Evolutionary conservation across 768 basidiomycete species (phyloP).

Genomic region (Antrodiella citrinella): DNA sequence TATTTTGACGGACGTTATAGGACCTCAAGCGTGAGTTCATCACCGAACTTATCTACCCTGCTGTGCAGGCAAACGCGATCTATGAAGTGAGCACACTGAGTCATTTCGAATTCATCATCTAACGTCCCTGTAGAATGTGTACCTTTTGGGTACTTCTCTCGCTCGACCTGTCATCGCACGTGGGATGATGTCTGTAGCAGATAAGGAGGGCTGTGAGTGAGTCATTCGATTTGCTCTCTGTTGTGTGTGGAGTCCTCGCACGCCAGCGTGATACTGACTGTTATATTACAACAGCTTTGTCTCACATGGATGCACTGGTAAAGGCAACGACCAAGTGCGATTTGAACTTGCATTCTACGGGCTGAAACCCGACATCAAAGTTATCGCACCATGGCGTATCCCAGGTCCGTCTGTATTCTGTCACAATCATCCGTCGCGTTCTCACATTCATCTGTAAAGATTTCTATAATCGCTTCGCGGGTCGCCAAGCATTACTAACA

Average conservation of each 20-base stretch:
- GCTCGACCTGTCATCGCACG: conserved; percentile 98
- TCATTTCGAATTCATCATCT: not conserved
- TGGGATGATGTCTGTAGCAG: conserved; percentile 94
- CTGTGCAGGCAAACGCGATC: conserved; percentile 96
- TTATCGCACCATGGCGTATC: conserved; percentile 96
- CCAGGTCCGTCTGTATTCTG: conserved; percentile 48
- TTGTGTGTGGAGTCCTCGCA: not conserved
- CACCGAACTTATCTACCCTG: conserved; percentile 94
- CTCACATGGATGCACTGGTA: conserved; percentile 97
- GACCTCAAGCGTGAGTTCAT: conserved; percentile 94
- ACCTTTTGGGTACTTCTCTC: conserved; percentile 94
- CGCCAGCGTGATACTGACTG: no score
- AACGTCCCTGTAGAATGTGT: conserved; percentile 59
- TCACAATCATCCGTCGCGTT: not conserved
- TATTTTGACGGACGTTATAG: conserved; percentile 33
- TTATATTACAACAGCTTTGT: conserved; percentile 60
- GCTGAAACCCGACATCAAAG: conserved; percentile 96
- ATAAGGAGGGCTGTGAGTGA: conserved; percentile 91
- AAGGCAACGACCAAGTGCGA: conserved; percentile 99
- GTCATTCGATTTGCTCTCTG: conserved; percentile 19
- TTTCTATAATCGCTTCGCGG: conserved; percentile 97
- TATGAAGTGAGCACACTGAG: conserved; percentile 63
- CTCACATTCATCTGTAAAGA: conserved; percentile 33
- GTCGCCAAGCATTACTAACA: conserved; percentile 85
- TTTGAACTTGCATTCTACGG: conserved; percentile 99